Conservation (phyloP, 73 alveolate genomes). For the Tetrahymena malaccensis region DNA sequence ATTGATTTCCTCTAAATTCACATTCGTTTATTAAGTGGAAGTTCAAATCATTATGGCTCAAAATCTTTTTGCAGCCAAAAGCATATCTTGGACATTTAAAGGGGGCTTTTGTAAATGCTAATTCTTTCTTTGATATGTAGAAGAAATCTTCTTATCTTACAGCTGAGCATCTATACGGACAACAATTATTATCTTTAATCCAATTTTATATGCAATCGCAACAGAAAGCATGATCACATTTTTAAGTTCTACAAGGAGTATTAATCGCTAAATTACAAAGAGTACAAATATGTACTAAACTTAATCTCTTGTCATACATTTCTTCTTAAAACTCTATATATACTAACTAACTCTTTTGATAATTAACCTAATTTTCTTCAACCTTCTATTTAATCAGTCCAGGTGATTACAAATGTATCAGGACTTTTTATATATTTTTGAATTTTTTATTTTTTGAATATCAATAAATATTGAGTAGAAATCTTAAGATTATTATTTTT, state of each 20-base stretch:
- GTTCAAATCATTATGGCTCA: background rate
- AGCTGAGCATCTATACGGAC: background rate
- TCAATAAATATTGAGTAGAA: background rate
- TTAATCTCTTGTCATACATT: background rate
- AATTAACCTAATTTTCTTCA: background rate
- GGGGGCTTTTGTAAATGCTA: background rate
- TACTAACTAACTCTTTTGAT: background rate
- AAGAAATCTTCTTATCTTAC: background rate
- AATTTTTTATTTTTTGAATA: background rate
- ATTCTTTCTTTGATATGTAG: background rate
- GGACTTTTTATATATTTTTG: background rate
- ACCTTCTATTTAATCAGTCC: background rate
- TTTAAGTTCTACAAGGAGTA: background rate
- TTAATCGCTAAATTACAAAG: background rate
- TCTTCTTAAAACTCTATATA: background rate
- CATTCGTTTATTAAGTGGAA: background rate
- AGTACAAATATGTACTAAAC: background rate
- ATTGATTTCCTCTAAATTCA: background rate
- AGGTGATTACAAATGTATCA: background rate
- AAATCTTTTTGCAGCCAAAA: background rate
- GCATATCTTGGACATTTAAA: background rate
- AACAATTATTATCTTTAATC: background rate
- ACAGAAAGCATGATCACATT: background rate
- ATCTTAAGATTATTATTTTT: background rate
- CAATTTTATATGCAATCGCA: background rate